These are phyloP conservation scores for Blastocystis sp. DNA, from an alignment of 352 stramenopile genomes.

Conservation along the genomic window DNA sequence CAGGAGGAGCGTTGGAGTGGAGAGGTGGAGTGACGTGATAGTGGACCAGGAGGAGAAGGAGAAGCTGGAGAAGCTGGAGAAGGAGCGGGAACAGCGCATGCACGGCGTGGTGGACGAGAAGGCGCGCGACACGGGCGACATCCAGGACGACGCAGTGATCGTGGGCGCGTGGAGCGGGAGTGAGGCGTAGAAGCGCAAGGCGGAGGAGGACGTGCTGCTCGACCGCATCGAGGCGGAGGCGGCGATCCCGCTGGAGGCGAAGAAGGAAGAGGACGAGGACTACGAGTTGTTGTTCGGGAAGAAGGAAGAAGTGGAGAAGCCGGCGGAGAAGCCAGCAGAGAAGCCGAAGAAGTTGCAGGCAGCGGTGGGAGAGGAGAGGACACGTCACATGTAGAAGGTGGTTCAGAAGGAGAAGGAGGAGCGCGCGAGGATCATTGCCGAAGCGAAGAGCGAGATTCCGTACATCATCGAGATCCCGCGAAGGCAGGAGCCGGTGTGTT, in stretches of 20 bases:
- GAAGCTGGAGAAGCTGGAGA: slow-evolving; percentile 72
- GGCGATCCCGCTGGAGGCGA: neutral
- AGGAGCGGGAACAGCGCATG: slow-evolving; percentile 65
- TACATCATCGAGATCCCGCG: slow-evolving; percentile 51
- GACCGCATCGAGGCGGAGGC: slow-evolving; percentile 9
- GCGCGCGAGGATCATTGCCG: slow-evolving; percentile 18
- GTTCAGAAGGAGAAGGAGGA: slow-evolving; percentile 62
- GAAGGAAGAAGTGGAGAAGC: slow-evolving; percentile 22
- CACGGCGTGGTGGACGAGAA: slow-evolving; percentile 8
- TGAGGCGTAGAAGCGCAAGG: slow-evolving; percentile 12
- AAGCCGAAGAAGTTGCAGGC: neutral
- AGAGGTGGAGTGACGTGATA: neutral
- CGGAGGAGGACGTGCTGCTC: neutral
- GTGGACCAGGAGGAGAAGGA: slow-evolving; percentile 64
- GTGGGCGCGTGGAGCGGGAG: neutral
- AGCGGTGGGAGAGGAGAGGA: too few relatives aligned
- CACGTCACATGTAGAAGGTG: neutral
- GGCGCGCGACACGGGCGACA: slow-evolving; percentile 45
- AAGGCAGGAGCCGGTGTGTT: neutral
- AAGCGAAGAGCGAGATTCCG: slow-evolving; percentile 62
- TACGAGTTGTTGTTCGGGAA: slow-evolving; percentile 49
- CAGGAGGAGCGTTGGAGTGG: slow-evolving; percentile 43
- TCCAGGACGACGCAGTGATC: slow-evolving; percentile 56
- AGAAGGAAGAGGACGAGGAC: slow-evolving; percentile 18
- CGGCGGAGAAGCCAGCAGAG: slow-evolving; percentile 4